These are phyloP conservation scores for Phaeosphaeria sp. DNA, from an alignment of 2,329 filamentous ascomycete genomes.

Conservation along the genomic window DNA sequence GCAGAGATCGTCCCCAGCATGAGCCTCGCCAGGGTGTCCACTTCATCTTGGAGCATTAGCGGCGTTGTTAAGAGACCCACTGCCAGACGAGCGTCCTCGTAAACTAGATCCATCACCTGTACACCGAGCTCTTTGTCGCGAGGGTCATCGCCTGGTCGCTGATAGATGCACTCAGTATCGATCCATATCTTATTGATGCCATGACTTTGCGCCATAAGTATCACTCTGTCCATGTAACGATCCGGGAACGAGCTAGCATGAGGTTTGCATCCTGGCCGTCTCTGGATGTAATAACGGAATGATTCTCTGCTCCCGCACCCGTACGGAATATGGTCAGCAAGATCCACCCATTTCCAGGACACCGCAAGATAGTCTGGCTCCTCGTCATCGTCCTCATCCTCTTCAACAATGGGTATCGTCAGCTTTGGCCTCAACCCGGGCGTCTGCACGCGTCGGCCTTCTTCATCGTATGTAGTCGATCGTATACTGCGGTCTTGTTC, in stretches of 20 bases:
- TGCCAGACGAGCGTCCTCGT: conserved; percentile 12
- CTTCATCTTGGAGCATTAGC: conserved; percentile 13
- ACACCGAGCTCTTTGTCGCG: conserved; percentile 15
- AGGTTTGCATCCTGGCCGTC: background rate
- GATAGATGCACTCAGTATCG: conserved; percentile 29
- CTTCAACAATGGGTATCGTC: conserved; percentile 6
- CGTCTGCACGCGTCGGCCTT: background rate
- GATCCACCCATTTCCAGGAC: conserved; percentile 20
- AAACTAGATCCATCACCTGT: conserved; percentile 29
- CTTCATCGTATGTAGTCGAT: background rate
- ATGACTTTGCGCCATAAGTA: conserved; percentile 16
- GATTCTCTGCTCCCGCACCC: conserved; percentile 6
- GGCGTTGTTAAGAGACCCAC: conserved; percentile 20
- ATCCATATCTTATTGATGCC: conserved; percentile 19
- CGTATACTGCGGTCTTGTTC: background rate
- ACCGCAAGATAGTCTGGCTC: conserved; percentile 20
- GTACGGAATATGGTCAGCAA: conserved; percentile 3
- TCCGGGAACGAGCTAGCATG: conserved; percentile 22
- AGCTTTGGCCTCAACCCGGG: background rate
- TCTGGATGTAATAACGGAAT: background rate
- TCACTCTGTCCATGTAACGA: conserved; percentile 23
- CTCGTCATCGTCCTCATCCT: conserved; percentile 6
- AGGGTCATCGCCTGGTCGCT: conserved; percentile 10
- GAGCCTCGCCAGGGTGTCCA: conserved; percentile 13
- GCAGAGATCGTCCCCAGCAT: conserved; percentile 8